A percentile compares a stretch with the other conserved stretches of the same genome.
These are phyloP conservation scores for Ophiostoma australiae DNA, from an alignment of 2,329 filamentous ascomycete species.

Conservation along the genomic window DNA sequence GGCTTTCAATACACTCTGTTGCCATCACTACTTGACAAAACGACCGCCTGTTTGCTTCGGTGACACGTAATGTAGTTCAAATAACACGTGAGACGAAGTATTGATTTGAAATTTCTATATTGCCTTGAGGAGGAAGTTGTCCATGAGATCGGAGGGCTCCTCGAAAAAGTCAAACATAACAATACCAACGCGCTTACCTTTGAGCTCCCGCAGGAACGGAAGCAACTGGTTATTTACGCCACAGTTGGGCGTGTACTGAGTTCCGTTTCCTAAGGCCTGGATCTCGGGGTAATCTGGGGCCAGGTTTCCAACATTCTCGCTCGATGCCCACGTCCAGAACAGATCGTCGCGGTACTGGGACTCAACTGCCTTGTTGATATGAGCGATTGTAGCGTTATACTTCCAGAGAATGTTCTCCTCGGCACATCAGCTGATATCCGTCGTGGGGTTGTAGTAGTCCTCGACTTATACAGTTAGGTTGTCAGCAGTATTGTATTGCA, in stretches of 20 bases:
- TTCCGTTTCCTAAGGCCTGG: neutral
- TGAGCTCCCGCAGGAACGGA: neutral
- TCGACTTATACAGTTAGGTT: neutral
- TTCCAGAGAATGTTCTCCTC: neutral
- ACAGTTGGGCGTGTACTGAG: neutral
- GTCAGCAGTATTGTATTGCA: neutral
- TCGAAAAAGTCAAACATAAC: neutral
- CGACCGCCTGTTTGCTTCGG: no score
- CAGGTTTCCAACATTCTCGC: neutral
- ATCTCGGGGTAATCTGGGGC: neutral
- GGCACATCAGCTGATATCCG: neutral
- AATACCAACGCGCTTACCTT: neutral
- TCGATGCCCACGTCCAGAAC: neutral
- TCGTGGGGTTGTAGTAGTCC: conserved; percentile 2
- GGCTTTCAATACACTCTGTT: no score
- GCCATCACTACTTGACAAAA: no score
- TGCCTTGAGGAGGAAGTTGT: neutral
- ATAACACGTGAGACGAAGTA: no score
- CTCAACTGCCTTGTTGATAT: neutral
- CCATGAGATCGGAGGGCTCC: neutral
- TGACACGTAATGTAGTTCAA: no score
- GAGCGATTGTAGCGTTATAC: neutral
- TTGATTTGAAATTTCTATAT: no score
- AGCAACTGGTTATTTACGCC: neutral
- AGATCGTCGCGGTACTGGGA: neutral